phyloP scores from a whole-genome alignment of 23 red algal genomes.

The Gracilariopsis chorda region DNA sequence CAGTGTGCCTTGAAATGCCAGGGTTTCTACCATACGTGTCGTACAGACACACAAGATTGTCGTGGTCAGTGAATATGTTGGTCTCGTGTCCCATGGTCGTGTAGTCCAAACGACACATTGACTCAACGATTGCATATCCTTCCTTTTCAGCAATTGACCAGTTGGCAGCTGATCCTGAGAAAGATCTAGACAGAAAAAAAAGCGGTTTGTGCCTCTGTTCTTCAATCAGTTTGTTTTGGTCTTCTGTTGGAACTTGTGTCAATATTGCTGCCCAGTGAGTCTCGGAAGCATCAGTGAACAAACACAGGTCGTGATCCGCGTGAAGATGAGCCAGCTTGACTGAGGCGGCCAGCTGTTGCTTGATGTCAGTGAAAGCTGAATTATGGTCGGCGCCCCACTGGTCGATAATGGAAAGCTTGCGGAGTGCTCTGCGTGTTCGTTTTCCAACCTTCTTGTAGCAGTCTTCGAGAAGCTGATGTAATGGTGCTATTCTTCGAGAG shows the following conservation, averaged over 20 bases:
- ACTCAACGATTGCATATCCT: too few relatives aligned
- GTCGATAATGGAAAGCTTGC: background rate
- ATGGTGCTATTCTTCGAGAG: background rate
- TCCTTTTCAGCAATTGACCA: too few relatives aligned
- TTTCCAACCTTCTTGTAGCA: background rate
- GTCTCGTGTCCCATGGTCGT: too few relatives aligned
- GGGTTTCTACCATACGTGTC: too few relatives aligned
- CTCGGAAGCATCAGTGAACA: slow-evolving; percentile 36
- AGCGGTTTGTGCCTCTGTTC: slow-evolving; percentile 22
- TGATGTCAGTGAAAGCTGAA: background rate
- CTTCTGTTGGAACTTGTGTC: background rate
- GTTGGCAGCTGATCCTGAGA: background rate
- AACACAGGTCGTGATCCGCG: background rate
- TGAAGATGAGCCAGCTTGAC: background rate
- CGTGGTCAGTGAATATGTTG: too few relatives aligned
- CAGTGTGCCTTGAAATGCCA: too few relatives aligned
- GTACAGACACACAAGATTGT: too few relatives aligned
- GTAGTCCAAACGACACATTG: too few relatives aligned
- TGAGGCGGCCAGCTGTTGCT: background rate
- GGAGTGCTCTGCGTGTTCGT: background rate
- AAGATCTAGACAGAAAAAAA: background rate
- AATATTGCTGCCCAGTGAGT: slow-evolving; percentile 28
- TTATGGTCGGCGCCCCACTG: background rate
- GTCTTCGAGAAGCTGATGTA: background rate
- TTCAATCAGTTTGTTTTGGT: background rate